Percentiles rank a stretch among this genome's conserved stretches.
Evolutionary conservation across 257 asterid genomes (phyloP).

Genomic region (Euphrasia confusa): DNA sequence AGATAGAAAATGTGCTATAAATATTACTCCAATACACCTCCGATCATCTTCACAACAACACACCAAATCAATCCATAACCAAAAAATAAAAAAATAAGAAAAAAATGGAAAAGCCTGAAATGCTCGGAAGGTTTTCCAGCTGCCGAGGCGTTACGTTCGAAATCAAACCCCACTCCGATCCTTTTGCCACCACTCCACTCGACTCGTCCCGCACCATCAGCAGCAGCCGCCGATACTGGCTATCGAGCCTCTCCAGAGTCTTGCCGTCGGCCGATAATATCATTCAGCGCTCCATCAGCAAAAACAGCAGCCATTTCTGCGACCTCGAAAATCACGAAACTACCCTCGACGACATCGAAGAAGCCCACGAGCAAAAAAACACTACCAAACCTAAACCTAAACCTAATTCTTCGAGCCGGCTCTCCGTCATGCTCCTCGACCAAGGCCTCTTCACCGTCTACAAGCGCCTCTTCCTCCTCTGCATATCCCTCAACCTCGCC

Average conservation of each 20-base stretch:
- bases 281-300: conserved; percentile 48
- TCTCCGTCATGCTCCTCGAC: conserved; percentile 63
- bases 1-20: no score
- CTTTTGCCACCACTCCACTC: conserved; percentile 25
- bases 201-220: conserved; percentile 16
- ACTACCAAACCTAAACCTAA: conserved; percentile 20
- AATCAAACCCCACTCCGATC: conserved; percentile 56
- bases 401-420: conserved; percentile 27
- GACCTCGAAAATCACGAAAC: conserved; percentile 33
- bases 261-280: conserved; percentile 33
- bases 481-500: conserved; percentile 37
- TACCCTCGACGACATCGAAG: conserved; percentile 38
- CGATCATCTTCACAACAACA: no score
- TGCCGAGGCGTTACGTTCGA: conserved; percentile 79
- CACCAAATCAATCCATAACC: no score
- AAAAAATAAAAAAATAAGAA: no score
- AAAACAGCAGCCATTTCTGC: conserved; percentile 68
- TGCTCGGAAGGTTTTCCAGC: conserved; percentile 45
- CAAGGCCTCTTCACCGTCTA: conserved; percentile 77
- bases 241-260: conserved; percentile 36
- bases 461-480: conserved; percentile 54
- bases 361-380: no score
- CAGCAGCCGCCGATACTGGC: conserved; percentile 36
- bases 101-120: conserved; percentile 34
- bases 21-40: no score